Base-by-base conservation (phyloP, 805 yeast genomes). In the Ogataea nakhonphanomensis region DNA sequence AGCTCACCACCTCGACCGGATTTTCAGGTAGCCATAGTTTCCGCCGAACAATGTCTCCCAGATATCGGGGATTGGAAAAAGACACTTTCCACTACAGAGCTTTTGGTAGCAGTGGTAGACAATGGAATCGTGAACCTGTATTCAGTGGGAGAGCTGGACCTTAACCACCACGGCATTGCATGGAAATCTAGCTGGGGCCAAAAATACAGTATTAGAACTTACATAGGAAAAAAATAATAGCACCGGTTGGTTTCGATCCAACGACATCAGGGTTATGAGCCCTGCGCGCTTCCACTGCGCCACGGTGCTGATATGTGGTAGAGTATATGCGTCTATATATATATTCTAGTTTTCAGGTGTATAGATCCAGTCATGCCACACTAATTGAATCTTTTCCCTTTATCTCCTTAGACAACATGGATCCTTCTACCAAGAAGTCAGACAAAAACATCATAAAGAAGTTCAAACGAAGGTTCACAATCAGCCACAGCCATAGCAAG, bases 231-330 rank as follows among this genome's bases (percentile, higher is more conserved):
- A 72, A 68, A 65, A 64, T 54, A 53, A 28, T 83, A 84, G 93
- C 93, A 87, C 84, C 84, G 87, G 87, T 77, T 70, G 86, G 93
- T 84, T 83, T 84, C 93, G 93, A 84, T 84, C 95, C 89, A 71
- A 78, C 89, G 95, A 83, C 91, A 81, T 84, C 91, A 84, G 93
- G 91, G 95, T 84, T 84, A 84, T 84, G 95, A 84, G 95, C 95
- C 93, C 93, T 82, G 91, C 91, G 91, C 93, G 93, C 91, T 84
- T 84, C 95, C 93, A 81, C 93, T 84, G 91, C 93, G 91, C 91
- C 91, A 84, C 89, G 84, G 84, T 89, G 93, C 93, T 84, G 3
- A 22, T 20, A 24, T 13, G 8, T 15, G 2, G 24, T 4, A 25
- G n/a, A 11, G 1, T 10, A 5, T 9, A 9, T 13, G 23, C 30